phyloP scores from a whole-genome alignment of 2,329 filamentous ascomycete genomes.

The Diaporthe helianthi region DNA sequence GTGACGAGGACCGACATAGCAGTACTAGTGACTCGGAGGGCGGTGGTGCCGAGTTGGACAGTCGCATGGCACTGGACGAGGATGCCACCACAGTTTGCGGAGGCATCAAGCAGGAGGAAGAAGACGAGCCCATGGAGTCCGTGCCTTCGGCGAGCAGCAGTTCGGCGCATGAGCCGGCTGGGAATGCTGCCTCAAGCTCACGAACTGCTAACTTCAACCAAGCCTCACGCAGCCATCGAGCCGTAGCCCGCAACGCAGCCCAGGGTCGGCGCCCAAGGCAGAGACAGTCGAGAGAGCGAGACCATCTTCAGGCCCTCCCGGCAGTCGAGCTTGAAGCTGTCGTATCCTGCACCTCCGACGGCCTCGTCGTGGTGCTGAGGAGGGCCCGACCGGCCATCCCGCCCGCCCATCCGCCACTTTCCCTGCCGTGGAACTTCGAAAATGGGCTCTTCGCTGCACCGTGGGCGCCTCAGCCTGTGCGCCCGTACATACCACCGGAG shows the following conservation, averaged over 20 bases:
- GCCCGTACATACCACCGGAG: conserved; percentile 52
- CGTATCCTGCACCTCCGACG: conserved; percentile 90
- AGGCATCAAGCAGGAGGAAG: conserved; percentile 47
- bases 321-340: conserved; percentile 83
- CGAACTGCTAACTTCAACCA: conserved; percentile 26
- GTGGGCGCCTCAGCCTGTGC: conserved; percentile 75
- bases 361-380: conserved; percentile 81
- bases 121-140: conserved; percentile 28
- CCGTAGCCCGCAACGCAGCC: background rate
- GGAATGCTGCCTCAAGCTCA: conserved; percentile 37
- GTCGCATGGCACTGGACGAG: conserved; percentile 51
- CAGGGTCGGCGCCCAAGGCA: conserved; percentile 4
- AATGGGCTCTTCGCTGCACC: conserved; percentile 80
- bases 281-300: background rate
- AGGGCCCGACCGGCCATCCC: conserved; percentile 76
- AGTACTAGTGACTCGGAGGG: conserved; percentile 50
- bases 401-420: conserved; percentile 56
- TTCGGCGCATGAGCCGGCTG: conserved; percentile 15
- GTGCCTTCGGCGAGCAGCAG: conserved; percentile 29
- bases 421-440: conserved; percentile 53
- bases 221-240: background rate
- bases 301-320: conserved; percentile 43
- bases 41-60: conserved; percentile 55
- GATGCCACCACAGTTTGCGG: conserved; percentile 40
- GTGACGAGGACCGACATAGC: conserved; percentile 42